phyloP scores from a whole-genome alignment of 23 red algal genomes.

The Cyanidiococcus yangmingshanensis region DNA sequence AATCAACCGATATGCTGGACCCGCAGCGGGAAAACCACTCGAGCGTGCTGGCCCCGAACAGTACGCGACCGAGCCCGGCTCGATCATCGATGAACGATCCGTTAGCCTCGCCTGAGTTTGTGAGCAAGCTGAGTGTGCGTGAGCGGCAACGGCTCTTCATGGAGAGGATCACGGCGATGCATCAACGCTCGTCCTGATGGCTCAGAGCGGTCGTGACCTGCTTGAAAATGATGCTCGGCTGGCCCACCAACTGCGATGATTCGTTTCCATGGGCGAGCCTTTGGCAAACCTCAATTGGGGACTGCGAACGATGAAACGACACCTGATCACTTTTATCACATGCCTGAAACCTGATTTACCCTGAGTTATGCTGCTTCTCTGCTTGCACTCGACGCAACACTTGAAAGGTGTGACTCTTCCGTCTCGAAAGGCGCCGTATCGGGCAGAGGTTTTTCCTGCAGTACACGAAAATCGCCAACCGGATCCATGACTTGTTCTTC shows the following conservation, averaged over 20 bases:
- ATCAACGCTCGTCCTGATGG: not conserved
- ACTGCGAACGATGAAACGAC: too few relatives aligned
- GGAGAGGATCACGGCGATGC: not conserved
- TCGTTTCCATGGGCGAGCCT: too few relatives aligned
- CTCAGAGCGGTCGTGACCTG: not conserved
- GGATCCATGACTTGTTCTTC: too few relatives aligned
- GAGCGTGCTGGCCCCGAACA: not conserved
- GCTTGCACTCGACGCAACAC: too few relatives aligned
- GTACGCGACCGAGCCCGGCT: not conserved
- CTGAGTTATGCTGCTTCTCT: too few relatives aligned
- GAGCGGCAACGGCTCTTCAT: constrained; percentile 1
- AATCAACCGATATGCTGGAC: not conserved
- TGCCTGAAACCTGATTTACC: too few relatives aligned
- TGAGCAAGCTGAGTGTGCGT: not conserved
- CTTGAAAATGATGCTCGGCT: not conserved
- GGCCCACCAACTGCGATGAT: not conserved
- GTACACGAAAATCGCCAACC: too few relatives aligned
- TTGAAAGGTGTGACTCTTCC: too few relatives aligned
- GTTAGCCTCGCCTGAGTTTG: not conserved
- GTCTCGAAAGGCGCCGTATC: too few relatives aligned
- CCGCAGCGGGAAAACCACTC: not conserved
- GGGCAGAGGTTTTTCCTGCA: too few relatives aligned
- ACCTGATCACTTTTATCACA: too few relatives aligned
- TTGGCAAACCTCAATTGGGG: too few relatives aligned
- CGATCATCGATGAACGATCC: not conserved